Conservation (phyloP, 1,284 basidiomycete genomes). For the Naganishia sp. region DNA sequence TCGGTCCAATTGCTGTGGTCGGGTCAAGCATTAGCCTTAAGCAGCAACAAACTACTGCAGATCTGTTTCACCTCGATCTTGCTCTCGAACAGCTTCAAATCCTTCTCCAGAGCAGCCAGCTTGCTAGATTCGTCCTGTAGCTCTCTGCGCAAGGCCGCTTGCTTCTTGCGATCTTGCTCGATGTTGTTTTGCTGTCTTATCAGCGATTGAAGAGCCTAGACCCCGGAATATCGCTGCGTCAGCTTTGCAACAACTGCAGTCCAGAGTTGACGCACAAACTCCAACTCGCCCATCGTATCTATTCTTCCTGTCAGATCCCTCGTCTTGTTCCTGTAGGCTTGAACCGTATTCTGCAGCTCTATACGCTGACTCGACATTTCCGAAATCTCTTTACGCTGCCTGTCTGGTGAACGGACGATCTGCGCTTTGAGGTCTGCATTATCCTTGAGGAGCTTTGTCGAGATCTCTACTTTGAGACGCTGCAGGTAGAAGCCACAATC, state of each 20-base stretch:
- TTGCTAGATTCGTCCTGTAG: slow-evolving; percentile 66
- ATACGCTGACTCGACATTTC: slow-evolving; percentile 66
- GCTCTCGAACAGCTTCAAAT: slow-evolving; percentile 66
- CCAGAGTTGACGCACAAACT: slow-evolving; percentile 60
- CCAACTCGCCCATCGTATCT: slow-evolving; percentile 67
- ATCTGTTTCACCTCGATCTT: slow-evolving; percentile 62
- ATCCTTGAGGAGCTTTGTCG: slow-evolving; percentile 60
- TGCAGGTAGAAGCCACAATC: background rate
- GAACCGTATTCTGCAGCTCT: slow-evolving; percentile 62
- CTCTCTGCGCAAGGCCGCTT: slow-evolving; percentile 66
- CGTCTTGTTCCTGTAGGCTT: slow-evolving; percentile 66
- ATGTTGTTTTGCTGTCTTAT: slow-evolving; percentile 56
- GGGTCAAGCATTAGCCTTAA: slow-evolving; percentile 6
- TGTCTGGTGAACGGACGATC: slow-evolving; percentile 82
- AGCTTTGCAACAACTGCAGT: background rate
- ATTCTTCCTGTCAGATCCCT: slow-evolving; percentile 75
- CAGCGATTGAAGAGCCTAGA: slow-evolving; percentile 44
- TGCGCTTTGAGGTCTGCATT: slow-evolving; percentile 56
- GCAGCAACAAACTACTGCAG: too few species aligned
- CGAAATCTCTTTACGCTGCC: slow-evolving; percentile 74
- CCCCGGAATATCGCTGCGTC: background rate
- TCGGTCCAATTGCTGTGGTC: slow-evolving; percentile 66
- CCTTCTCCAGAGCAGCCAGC: slow-evolving; percentile 68
- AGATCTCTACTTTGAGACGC: slow-evolving; percentile 26
- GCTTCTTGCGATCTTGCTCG: slow-evolving; percentile 65